These are phyloP conservation scores for Suillus sp. DNA, from an alignment of 768 basidiomycete genomes.

Conservation along the genomic window DNA sequence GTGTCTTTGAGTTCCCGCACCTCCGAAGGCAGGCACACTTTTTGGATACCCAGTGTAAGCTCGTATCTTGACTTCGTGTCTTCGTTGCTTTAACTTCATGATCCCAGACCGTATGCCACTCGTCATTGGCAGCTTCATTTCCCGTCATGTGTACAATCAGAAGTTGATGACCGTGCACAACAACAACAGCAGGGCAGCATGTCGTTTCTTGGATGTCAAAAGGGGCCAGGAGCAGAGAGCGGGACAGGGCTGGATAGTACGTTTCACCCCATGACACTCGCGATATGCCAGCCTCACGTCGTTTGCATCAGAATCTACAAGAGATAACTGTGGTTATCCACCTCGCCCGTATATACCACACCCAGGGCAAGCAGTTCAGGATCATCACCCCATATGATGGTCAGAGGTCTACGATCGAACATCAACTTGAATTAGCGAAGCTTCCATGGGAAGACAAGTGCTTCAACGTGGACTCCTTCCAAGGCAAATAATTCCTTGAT, in stretches of 20 bases:
- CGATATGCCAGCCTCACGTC: background rate
- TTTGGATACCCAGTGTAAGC: constrained; percentile 74
- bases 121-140: constrained; percentile 72
- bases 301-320: constrained; percentile 50
- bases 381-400: constrained; percentile 83
- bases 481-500: constrained; percentile 49
- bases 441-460: constrained; percentile 64
- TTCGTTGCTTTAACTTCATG: constrained; percentile 12
- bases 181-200: constrained; percentile 35
- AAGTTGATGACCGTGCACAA: constrained; percentile 60
- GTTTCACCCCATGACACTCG: background rate
- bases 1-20: constrained; percentile 74
- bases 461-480: constrained; percentile 79
- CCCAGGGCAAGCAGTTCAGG: constrained; percentile 47
- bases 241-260: constrained; percentile 35
- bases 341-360: constrained; percentile 54
- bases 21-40: constrained; percentile 50
- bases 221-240: constrained; percentile 31
- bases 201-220: constrained; percentile 42
- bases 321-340: constrained; percentile 57
- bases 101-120: constrained; percentile 78
- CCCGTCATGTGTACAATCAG: constrained; percentile 58
- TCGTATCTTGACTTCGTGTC: background rate
- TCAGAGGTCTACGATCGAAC: constrained; percentile 63
- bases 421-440: constrained; percentile 44